A percentile compares a stretch with the other conserved stretches of the same genome.
Conservation (phyloP, 208 protist genomes). For the Crithidia mellificae region DNA sequence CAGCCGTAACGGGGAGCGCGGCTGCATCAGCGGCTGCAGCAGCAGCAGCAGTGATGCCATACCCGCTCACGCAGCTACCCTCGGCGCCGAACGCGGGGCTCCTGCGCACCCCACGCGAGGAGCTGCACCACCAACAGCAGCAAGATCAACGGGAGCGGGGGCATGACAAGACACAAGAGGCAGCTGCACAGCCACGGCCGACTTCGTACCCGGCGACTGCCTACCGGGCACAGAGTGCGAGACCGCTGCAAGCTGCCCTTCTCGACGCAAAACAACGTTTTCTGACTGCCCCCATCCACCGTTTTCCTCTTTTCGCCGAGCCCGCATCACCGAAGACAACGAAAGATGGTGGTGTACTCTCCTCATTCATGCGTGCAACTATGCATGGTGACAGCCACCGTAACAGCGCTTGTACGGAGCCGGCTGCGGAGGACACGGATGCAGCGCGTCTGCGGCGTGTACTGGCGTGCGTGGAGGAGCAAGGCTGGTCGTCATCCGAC, state of each 20-base stretch:
- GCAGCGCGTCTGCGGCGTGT: constrained; percentile 2
- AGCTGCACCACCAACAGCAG: constrained; percentile 6
- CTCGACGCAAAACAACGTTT: constrained; percentile 15
- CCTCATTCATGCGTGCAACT: no score
- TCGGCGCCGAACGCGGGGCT: background rate
- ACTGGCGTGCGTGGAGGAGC: constrained; percentile 7
- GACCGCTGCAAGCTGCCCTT: constrained; percentile 3
- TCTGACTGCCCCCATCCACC: background rate
- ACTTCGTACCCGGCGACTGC: background rate
- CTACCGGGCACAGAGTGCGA: background rate
- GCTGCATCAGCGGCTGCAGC: background rate
- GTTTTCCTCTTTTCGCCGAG: background rate
- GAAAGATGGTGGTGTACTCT: background rate
- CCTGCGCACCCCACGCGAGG: constrained; percentile 5
- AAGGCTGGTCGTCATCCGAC: constrained; percentile 1
- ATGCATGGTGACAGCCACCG: no score
- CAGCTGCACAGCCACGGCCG: background rate
- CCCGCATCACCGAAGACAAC: background rate
- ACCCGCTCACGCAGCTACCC: background rate
- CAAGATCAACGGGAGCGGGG: constrained; percentile 3
- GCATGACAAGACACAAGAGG: background rate
- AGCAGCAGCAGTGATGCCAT: background rate
- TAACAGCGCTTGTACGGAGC: no score
- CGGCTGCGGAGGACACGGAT: no score
- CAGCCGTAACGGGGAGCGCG: background rate